Evolutionary conservation across 2,329 filamentous ascomycete species (phyloP).

Genomic region (Elsinoe arachidis): DNA sequence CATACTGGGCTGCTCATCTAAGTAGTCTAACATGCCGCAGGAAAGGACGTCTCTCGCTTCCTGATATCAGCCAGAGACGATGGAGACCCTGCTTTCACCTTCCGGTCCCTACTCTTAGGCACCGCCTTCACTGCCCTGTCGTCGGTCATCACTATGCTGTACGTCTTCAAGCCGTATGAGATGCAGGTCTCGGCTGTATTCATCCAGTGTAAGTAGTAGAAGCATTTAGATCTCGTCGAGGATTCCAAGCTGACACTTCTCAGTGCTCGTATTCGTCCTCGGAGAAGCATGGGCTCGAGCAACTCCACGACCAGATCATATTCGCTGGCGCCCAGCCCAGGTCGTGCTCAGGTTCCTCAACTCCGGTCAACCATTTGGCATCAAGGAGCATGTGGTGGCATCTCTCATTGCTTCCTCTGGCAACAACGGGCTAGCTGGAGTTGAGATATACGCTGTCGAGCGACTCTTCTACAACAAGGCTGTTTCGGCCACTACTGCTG

Average conservation of each 20-base stretch:
- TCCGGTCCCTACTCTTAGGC: conserved; percentile 45
- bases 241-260: not conserved
- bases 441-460: conserved; percentile 26
- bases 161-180: conserved; percentile 10
- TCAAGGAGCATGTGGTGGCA: conserved; percentile 45
- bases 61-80: conserved; percentile 38
- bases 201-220: not conserved
- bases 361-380: conserved; percentile 38
- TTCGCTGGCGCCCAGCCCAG: conserved; percentile 40
- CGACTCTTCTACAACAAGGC: conserved; percentile 45
- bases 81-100: conserved; percentile 43
- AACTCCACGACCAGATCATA: conserved; percentile 46
- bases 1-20: not conserved
- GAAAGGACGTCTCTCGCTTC: conserved; percentile 16
- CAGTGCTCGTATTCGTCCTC: conserved; percentile 42
- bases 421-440: conserved; percentile 37
- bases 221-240: too few species aligned
- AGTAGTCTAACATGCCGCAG: not conserved
- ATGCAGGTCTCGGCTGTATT: conserved; percentile 14
- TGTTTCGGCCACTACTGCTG: conserved; percentile 38
- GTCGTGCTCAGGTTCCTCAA: conserved; percentile 40
- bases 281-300: conserved; percentile 42
- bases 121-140: conserved; percentile 45
- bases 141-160: conserved; percentile 39
- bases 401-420: conserved; percentile 21